Conservation (phyloP, 2,329 filamentous ascomycete species). For the Apiospora saccharicola region DNA sequence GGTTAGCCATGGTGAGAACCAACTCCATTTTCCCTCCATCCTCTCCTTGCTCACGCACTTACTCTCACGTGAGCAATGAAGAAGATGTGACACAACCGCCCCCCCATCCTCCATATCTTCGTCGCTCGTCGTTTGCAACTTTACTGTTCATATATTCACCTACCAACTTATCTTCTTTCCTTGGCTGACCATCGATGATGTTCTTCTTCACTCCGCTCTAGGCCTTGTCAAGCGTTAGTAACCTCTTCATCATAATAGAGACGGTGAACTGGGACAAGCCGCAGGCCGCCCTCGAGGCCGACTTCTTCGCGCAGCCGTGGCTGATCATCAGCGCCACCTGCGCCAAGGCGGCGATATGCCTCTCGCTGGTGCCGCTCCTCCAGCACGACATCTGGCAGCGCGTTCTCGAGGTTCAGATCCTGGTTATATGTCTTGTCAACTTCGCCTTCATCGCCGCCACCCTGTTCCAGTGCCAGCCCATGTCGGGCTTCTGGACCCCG, state of each 20-base stretch:
- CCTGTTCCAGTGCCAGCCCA: slow-evolving; percentile 47
- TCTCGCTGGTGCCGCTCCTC: slow-evolving; percentile 42
- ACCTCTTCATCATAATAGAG: slow-evolving; percentile 46
- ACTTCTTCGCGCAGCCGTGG: slow-evolving; percentile 47
- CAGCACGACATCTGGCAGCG: neutral
- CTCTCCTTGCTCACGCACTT: neutral
- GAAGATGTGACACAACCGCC: neutral
- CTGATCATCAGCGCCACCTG: slow-evolving; percentile 45
- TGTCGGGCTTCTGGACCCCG: slow-evolving; percentile 47
- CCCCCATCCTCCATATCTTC: neutral
- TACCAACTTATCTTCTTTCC: neutral
- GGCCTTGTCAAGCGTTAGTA: slow-evolving; percentile 44
- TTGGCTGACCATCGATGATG: neutral
- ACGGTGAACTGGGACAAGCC: slow-evolving; percentile 36
- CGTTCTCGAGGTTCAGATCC: slow-evolving; percentile 40
- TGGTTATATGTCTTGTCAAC: slow-evolving; percentile 40
- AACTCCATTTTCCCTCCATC: neutral
- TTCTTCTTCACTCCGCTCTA: slow-evolving; percentile 27
- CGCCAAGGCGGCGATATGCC: slow-evolving; percentile 47
- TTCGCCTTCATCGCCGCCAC: slow-evolving; percentile 43
- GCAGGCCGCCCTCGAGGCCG: slow-evolving; percentile 42
- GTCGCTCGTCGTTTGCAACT: neutral
- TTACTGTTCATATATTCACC: too few species aligned
- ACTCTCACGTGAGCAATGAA: neutral
- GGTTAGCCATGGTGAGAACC: slow-evolving; percentile 42